A percentile compares a stretch with the other conserved stretches of the same genome.
Evolutionary conservation across 169 alveolate genomes (phyloP).

Genomic region (Babesia bovis): DNA sequence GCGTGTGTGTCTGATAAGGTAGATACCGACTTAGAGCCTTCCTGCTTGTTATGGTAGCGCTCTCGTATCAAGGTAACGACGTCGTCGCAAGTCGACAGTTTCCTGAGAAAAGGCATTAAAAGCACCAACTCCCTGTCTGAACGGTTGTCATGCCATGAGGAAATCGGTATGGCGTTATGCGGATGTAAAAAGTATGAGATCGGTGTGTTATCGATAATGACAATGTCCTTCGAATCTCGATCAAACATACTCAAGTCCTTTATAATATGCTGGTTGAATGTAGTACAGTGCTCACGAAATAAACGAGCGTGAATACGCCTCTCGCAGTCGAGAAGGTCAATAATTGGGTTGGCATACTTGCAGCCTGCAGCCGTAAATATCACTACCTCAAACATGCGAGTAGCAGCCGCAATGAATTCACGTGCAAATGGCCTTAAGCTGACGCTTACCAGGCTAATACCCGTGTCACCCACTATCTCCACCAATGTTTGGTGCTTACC

Average conservation of each 20-base stretch:
- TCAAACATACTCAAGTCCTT: slow-evolving; percentile 67
- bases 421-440: slow-evolving; percentile 68
- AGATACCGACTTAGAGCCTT: not conserved
- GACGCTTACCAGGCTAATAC: slow-evolving; percentile 53
- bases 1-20: too few species aligned
- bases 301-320: slow-evolving; percentile 56
- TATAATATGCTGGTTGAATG: slow-evolving; percentile 55
- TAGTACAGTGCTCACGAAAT: slow-evolving; percentile 68
- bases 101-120: slow-evolving; percentile 74
- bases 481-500: slow-evolving; percentile 56
- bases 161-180: slow-evolving; percentile 75
- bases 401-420: slow-evolving; percentile 56
- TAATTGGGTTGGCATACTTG: slow-evolving; percentile 74
- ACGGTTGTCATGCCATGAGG: slow-evolving; percentile 76
- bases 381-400: slow-evolving; percentile 68
- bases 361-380: slow-evolving; percentile 70
- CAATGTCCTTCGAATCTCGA: slow-evolving; percentile 61
- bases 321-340: slow-evolving; percentile 68
- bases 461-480: slow-evolving; percentile 68
- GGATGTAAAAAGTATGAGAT: slow-evolving; percentile 70
- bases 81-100: slow-evolving; percentile 27
- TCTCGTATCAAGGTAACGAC: slow-evolving; percentile 37
- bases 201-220: slow-evolving; percentile 72
- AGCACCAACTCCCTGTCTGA: slow-evolving; percentile 71
- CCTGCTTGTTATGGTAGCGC: slow-evolving; percentile 5